Base-by-base conservation (phyloP, 768 basidiomycete genomes). In the Tephrocybe sp. region DNA sequence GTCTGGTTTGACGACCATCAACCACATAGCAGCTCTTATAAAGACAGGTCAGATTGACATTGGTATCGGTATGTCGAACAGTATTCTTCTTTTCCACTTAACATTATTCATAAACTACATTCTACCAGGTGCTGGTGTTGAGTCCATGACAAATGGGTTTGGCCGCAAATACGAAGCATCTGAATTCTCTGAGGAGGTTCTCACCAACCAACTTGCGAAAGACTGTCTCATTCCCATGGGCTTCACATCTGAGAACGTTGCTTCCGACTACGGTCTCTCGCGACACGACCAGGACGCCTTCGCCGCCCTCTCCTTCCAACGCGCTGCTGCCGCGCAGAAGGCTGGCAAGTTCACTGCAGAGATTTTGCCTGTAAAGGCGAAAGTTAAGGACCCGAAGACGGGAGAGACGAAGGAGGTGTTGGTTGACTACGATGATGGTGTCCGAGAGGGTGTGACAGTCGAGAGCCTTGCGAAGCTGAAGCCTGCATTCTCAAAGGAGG, bases 191-290 rank as follows among this genome's bases (percentile, higher is more conserved):
- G 84, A 87, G n/a, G 75, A 77, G 39, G 74, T 94, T 42, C 76
- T 90, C 53, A 60, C 73, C 39, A 84, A 78, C 68, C 71, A 81
- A 59, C 85, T 87, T 57, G 82, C 92, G 4, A 79, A 78, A 52
- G 93, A 95, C 72, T 93, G 92, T 63, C 76, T 88, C 36, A 73
- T 91, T 52, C 91, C 92, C 38, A 93, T 93, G 91, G 94, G 94
- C 31, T 84, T 94, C 73, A 95, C 94, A 22, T 92, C 89, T 13
- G 94, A 96, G 73, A 94, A 95, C 65, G 92, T 95, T 57, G 89
- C 93, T n/a, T 65, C 75, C 48, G 84, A 92, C 50, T 95, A 79
- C 68, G 74, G 76, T 53, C 82, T 97, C 65, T 72, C 86, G 30
- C 87, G 94, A 48, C 74, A 76, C 42, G 71, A 68, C 10, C 91